These are phyloP conservation scores for Neofusicoccum ribis DNA, from an alignment of 2,329 filamentous ascomycete species.

Conservation along the genomic window DNA sequence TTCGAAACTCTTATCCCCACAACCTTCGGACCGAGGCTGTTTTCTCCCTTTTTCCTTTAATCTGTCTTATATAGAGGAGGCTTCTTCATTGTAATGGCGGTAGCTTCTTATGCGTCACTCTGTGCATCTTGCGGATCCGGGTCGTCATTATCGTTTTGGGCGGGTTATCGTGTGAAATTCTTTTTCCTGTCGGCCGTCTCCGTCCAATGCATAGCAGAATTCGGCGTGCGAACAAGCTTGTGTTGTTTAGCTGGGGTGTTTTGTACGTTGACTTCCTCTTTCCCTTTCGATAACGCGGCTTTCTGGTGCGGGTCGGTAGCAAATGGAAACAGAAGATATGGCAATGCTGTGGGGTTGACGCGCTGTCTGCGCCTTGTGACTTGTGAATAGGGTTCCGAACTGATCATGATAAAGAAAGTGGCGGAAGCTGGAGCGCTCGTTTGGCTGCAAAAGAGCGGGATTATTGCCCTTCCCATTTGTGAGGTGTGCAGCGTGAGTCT, in stretches of 20 bases:
- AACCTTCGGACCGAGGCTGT: neutral
- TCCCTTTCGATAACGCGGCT: too few species aligned
- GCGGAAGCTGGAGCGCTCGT: too few species aligned
- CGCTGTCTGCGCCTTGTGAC: too few species aligned
- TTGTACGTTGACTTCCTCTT: neutral
- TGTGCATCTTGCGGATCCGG: neutral
- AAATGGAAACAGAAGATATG: too few species aligned
- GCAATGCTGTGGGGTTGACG: too few species aligned
- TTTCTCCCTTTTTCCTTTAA: neutral
- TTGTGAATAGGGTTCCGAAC: too few species aligned
- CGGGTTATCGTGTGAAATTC: neutral
- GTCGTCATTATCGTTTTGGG: neutral
- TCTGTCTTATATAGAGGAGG: neutral
- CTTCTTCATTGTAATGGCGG: neutral
- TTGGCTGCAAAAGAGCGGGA: too few species aligned
- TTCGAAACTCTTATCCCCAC: neutral
- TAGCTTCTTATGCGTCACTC: neutral
- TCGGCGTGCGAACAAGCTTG: neutral
- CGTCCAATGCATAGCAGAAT: slow-evolving; percentile 3
- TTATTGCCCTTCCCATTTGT: too few species aligned
- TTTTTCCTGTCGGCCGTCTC: neutral
- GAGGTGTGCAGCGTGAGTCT: too few species aligned
- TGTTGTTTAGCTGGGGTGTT: neutral
- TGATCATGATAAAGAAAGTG: too few species aligned
- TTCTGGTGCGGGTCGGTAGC: too few species aligned